Base-by-base conservation (phyloP, 139 green algal genomes). In the Chlamydomonas schloesseri region DNA sequence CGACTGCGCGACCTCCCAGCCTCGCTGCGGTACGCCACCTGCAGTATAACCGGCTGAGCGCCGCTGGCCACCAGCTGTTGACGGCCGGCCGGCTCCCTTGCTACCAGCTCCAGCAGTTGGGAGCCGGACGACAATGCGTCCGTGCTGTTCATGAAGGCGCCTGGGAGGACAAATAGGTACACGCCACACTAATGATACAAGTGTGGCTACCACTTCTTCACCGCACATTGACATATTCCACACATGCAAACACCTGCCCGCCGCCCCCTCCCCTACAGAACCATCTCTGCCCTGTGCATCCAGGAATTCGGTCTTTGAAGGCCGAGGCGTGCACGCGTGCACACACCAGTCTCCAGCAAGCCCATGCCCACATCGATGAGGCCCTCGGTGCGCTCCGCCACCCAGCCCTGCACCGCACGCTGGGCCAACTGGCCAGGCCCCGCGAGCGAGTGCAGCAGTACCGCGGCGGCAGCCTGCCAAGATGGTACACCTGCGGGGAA, bases 401-500 rank as follows among this genome's bases (percentile, higher is more conserved):
- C 58, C 75, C 75, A 82, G 58, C 5, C 24, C 34, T 46, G 58
- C 26, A 82, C 34, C 18, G 55, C 28, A 21, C 17, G 55, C 37
- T 69, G 11, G 1, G 4, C 2, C 23, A 28, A 9, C n/a, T n/a
- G n/a, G 9, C 14, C 37, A 17, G 8, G 24, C 1, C 77, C 77
- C 8, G 77, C 67, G 11, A 84, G 46, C 0, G 64, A 14, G 17
- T 36, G n/a, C 64, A 84, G 46, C 29, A 75, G 46, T n/a, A 84
- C 42, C 1, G 78, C 50, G 3, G 78, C 64, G 18, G 64, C 78
- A 0, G 65, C 78, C 78, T 84, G 78, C 78, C 78, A 84, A 14
- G 77, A 31, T 28, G 77, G 77, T 9, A 83, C 37, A 64, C 77
- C 77, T 83, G 77, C 58, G n/a, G n/a, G n/a, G n/a, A n/a, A n/a